Percentiles rank a stretch among this genome's conserved stretches.
phyloP scores from a whole-genome alignment of 1,284 basidiomycete genomes.

The Cutaneotrichosporon mucoides region DNA sequence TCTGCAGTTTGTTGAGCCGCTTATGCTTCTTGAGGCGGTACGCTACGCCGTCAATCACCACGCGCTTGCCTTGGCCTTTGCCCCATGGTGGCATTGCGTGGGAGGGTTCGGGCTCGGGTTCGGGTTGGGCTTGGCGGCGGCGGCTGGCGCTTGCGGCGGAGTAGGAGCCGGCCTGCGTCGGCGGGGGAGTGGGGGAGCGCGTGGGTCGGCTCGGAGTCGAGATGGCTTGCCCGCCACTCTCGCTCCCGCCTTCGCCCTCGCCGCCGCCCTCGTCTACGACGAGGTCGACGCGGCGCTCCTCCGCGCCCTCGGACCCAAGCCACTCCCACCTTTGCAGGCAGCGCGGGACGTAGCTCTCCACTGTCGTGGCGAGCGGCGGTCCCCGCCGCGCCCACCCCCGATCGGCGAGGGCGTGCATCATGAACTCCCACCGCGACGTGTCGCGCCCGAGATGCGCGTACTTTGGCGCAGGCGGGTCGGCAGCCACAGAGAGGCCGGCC shows the following conservation, averaged over 20 bases:
- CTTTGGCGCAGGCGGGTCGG: background rate
- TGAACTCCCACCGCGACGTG: constrained; percentile 7
- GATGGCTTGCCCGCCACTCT: background rate
- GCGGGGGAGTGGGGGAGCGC: no score
- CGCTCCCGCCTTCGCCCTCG: background rate
- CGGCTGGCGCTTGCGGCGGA: background rate
- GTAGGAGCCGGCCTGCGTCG: background rate
- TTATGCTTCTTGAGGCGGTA: background rate
- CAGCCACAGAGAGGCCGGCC: background rate
- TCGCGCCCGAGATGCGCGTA: constrained; percentile 7
- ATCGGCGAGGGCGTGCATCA: background rate
- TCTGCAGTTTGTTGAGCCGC: background rate
- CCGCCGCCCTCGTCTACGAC: background rate
- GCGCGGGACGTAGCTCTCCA: background rate
- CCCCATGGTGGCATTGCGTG: background rate
- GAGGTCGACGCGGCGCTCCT: background rate
- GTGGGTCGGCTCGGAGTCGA: background rate
- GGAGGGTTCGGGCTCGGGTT: no score
- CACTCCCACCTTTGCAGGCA: background rate
- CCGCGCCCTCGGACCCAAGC: background rate
- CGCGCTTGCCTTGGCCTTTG: background rate
- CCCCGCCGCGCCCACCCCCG: constrained; percentile 10
- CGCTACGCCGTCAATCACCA: background rate
- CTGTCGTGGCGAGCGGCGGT: background rate
- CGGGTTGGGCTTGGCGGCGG: background rate